A percentile compares a stretch with the other conserved stretches of the same genome.
These are phyloP conservation scores for Xylaria flabelliformis DNA, from an alignment of 495 filamentous ascomycete genomes.

Conservation along the genomic window DNA sequence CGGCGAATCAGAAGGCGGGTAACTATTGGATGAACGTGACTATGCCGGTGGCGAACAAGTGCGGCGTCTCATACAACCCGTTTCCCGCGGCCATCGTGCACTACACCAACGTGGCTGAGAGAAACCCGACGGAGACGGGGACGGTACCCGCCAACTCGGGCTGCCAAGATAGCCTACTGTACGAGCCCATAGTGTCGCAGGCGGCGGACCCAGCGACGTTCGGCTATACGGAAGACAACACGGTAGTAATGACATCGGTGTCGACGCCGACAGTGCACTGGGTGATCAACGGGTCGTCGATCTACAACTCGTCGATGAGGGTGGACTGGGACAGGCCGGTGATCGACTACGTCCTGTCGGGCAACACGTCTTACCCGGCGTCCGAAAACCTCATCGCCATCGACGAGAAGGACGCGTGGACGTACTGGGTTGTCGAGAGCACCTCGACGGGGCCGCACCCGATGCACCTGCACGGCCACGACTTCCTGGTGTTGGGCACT, in stretches of 20 bases:
- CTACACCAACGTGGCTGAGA: neutral
- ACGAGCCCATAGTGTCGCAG: neutral
- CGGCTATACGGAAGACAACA: slow-evolving; percentile 35
- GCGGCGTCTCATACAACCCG: neutral
- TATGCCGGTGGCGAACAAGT: neutral
- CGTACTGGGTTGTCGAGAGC: neutral
- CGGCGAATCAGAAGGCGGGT: neutral
- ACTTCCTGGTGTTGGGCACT: neutral
- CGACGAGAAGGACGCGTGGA: neutral
- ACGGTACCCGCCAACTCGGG: neutral
- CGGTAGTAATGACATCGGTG: slow-evolving; percentile 37
- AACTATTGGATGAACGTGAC: neutral
- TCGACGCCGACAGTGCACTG: slow-evolving; percentile 42
- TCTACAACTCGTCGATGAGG: slow-evolving; percentile 29
- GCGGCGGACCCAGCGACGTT: slow-evolving; percentile 26
- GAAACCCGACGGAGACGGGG: neutral
- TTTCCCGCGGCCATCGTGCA: neutral
- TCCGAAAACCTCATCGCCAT: neutral
- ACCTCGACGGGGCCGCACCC: neutral
- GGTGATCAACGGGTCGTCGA: slow-evolving; percentile 48
- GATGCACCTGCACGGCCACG: neutral
- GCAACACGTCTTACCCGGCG: neutral
- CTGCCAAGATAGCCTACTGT: neutral
- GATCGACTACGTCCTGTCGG: neutral
- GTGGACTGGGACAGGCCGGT: slow-evolving; percentile 24